Base-by-base conservation (phyloP, 169 alveolate species). In the Eimeria falciformis region DNA sequence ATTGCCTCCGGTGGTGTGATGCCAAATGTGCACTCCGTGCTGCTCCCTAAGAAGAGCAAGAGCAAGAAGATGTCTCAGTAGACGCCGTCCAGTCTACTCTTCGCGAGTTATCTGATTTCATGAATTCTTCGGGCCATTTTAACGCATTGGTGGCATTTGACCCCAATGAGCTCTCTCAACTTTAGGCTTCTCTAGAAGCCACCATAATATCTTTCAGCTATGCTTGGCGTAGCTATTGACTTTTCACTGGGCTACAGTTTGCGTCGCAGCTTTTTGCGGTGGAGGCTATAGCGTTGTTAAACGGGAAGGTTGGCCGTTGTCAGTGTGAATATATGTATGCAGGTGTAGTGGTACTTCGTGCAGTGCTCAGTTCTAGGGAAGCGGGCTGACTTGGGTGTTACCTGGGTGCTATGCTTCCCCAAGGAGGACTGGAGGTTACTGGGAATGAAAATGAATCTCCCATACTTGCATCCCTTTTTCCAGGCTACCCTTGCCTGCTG, bases 1-100 rank as follows among this genome's bases (percentile, higher is more conserved):
- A 98, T 99, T 90, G 99, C 99, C 89, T 95, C 97, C 33, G 99
- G 99, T 88, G 99, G 99, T 94, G 99, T 98, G 77, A 94, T 98
- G 92, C 99, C 99, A 85, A 97, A 97, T 95, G 98, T 99, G 95
- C 99, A 98, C 93, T 97, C 98, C 88, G 98, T 97, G 78, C 97
- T 99, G 81, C 95, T 98, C 73, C 99, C 99, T 92, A 96, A 97
- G 94, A 98, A 98, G 93, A 58, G 92, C 69, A 93, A 93, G 92
- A 25, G 47, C 53, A 83, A 77, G 69, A 83, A 84, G 88, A 58
- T 58, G 91, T 66, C 82, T 65, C 81, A 84, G 91, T 82, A 56
- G 43, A 82, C 40, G 37, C 37, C 29, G 71, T 18, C 71, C 71
- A 14, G 71, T 18, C 71, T 58, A 7, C 71, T 58, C 5, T 58